Base-by-base conservation (phyloP, 129 eudicot species). In the Gnaphalium uliginosum region DNA sequence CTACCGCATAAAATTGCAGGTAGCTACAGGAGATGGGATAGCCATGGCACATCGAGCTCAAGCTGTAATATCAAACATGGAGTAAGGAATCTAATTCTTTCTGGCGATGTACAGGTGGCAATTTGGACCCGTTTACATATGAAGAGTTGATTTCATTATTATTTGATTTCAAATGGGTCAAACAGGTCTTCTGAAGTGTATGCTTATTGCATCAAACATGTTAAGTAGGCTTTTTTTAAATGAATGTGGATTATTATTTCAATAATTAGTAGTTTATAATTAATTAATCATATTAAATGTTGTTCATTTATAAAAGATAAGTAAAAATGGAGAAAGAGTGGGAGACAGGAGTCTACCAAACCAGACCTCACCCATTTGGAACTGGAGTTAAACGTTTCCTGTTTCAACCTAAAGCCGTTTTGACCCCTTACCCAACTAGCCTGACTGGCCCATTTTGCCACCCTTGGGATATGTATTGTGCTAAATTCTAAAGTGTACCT, bases 11-110 rank as follows among this genome's bases (percentile, higher is more conserved):
- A 35, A 33, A 56, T 53, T 60, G 66, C 51, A 95, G 97, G 99
- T 95, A 18, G 99, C 99, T 69, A 95, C 99, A 21, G 99, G 99
- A 56, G 99, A 95, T 86, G 99, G 99, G 60, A 88, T 95, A 14
- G 99, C 99, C 43, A 95, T 95, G 97, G 97, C 97, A 7, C 99
- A 91, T 80, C 90, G 99, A 75, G 99, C 99, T 62, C 94, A 91
- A 81, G 97, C 99, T 73, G 90, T 95, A 24, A 87, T 95, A 61
- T 92, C 97, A 37, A 95, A 95, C 69, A 95, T 95, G 99, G 99
- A 95, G 99, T 95, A 86, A 83, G 96, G 66, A 72, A 56, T 57
- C 35, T 23, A n/a, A 2, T 22, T 73, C 10, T 64, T 50, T 46
- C n/a, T 46, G 53, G 53, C n/a, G 53, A 46, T 46, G 53, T 14